Base-by-base conservation (phyloP, 2,329 filamentous ascomycete genomes). In the Talaromyces amestolkiae region DNA sequence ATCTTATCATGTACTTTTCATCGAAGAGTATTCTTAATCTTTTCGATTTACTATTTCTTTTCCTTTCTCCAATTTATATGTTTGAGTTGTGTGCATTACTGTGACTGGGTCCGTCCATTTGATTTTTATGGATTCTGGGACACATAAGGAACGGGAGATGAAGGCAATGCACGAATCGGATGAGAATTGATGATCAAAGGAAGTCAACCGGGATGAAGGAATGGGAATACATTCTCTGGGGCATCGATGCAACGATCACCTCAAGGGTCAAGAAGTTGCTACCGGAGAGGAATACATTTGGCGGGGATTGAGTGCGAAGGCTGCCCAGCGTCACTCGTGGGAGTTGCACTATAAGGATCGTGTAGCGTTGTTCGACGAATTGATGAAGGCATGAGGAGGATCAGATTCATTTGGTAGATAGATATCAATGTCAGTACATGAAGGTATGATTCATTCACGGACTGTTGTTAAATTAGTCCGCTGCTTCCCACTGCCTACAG, bases 1-100 rank as follows among this genome's bases (percentile, higher is more conserved):
- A 54, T 22, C 31, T 54, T 54, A 54, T 54, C 31, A 54, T 54
- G 51, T 54, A 54, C 51, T 54, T 54, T 19, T 54, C 7, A 31
- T 54, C 51, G 51, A 54, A 37, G 31, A 54, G 51, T 35, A 22
- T 35, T 19, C 15, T 54, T 37, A 54, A 54, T 54, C 51, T 37
- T 54, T 54, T 54, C 51, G 51, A 37, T 54, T 54, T 35, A 33
- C 10, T 11, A 19, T 35, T 22, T 54, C 47, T 31, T 51, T 51
- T 17, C 27, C 17, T 19, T 22, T 35, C 35, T 54, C 9, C 24
- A 17, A 31, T 35, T 54, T 54, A 35, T 15, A 35, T 54, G 5
- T 54, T 54, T 54, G n/a, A 33, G 31, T 22, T 37, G 1, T 56
- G 33, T 56, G 53, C 33, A 39, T 11, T 2, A 53, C 1, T 31